Conservation (phyloP, 2,329 filamentous ascomycete genomes). For the Colletotrichum sp. region DNA sequence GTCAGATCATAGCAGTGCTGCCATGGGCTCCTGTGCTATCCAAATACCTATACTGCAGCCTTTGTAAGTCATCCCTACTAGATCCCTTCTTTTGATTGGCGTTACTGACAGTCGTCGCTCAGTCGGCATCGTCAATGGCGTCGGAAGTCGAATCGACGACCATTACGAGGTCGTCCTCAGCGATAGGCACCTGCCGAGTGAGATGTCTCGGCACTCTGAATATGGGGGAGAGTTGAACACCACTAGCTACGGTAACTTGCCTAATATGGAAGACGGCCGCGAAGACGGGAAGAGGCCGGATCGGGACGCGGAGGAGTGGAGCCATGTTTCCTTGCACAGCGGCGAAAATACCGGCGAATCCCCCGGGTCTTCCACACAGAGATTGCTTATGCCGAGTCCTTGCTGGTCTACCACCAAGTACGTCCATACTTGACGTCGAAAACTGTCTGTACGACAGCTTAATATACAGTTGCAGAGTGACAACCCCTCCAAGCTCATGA, state of each 20-base stretch:
- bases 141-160: background rate
- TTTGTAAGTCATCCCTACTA: slow-evolving; percentile 16
- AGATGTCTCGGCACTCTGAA: background rate
- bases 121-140: background rate
- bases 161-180: background rate
- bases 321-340: background rate
- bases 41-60: slow-evolving; percentile 26
- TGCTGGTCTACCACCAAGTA: fast-evolving
- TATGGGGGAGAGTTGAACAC: background rate
- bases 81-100: background rate
- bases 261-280: background rate
- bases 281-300: background rate
- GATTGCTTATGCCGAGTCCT: background rate
- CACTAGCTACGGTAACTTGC: background rate
- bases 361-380: background rate
- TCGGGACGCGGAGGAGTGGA: background rate
- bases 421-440: fast-evolving
- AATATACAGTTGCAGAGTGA: background rate
- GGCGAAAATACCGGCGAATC: background rate
- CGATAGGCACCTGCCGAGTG: background rate
- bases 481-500: background rate
- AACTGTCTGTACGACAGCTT: background rate
- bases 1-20: slow-evolving; percentile 29
- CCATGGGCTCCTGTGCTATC: slow-evolving; percentile 27
- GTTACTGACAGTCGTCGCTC: background rate